Conservation (phyloP, 164 flowering plant genomes). For the Magnolia officinalis region DNA sequence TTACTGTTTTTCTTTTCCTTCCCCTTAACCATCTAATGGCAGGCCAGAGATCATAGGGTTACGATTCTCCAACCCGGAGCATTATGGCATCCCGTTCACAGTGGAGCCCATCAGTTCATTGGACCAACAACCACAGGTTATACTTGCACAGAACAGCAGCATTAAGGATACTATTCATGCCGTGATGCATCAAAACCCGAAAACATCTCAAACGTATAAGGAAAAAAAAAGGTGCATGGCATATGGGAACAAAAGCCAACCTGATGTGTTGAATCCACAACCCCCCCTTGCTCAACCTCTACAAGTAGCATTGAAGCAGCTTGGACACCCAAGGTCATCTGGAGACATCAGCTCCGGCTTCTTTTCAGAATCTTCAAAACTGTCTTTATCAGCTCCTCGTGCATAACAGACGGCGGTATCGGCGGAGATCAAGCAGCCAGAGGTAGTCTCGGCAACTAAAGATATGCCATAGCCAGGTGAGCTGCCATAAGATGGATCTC, state of each 20-base stretch:
- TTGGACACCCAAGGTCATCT: conserved; percentile 67
- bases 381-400: conserved; percentile 35
- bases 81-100: too few relatives aligned
- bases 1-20: too few relatives aligned
- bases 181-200: neutral
- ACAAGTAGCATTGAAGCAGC: conserved; percentile 68
- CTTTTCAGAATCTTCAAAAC: conserved; percentile 46
- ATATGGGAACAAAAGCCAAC: conserved; percentile 28
- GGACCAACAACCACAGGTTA: too few relatives aligned
- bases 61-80: too few relatives aligned
- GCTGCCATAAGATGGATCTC: conserved; percentile 30
- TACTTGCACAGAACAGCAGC: too few relatives aligned
- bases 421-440: conserved; percentile 76
- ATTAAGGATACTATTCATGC: neutral
- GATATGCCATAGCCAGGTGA: conserved; percentile 97
- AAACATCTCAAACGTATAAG: neutral
- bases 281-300: conserved; percentile 90
- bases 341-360: conserved; percentile 50
- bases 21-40: too few relatives aligned
- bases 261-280: conserved; percentile 95
- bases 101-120: too few relatives aligned
- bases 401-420: conserved; percentile 65
- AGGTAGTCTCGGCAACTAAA: conserved; percentile 79
- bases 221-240: neutral
- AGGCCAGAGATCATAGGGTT: too few relatives aligned